phyloP scores from a whole-genome alignment of 331 rosid species.

The Rosa hybrid region DNA sequence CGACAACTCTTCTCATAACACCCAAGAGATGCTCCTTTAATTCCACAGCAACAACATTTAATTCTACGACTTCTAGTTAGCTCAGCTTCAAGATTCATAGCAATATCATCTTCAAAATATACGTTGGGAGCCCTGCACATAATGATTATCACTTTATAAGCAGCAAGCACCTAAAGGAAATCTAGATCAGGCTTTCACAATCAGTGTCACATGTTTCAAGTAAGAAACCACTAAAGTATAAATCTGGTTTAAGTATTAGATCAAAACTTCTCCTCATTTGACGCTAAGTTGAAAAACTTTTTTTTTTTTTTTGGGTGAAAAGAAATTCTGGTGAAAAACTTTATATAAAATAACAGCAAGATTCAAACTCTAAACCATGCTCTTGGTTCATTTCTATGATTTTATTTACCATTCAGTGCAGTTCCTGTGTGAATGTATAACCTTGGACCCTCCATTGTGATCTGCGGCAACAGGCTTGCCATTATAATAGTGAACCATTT shows the following conservation, averaged over 20 bases:
- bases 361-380: background rate
- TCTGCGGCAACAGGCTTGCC: slow-evolving; percentile 60
- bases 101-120: slow-evolving; percentile 68
- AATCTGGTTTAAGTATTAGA: background rate
- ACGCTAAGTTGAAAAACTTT: background rate
- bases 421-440: slow-evolving; percentile 79
- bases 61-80: slow-evolving; percentile 80
- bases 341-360: background rate
- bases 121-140: slow-evolving; percentile 91
- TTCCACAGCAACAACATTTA: slow-evolving; percentile 81
- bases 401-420: slow-evolving; percentile 84
- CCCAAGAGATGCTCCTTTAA: slow-evolving; percentile 89
- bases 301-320: background rate
- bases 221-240: background rate
- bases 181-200: background rate
- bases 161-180: background rate
- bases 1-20: slow-evolving; percentile 87
- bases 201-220: background rate
- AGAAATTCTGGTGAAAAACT: background rate
- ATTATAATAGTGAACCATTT: slow-evolving; percentile 58
- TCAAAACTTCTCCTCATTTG: background rate
- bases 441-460: slow-evolving; percentile 51
- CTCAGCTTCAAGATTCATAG: slow-evolving; percentile 87
- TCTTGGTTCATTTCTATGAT: background rate
- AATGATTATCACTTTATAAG: slow-evolving; percentile 24